phyloP scores from a whole-genome alignment of 208 protist genomes.

The Zelonia costaricensis region DNA sequence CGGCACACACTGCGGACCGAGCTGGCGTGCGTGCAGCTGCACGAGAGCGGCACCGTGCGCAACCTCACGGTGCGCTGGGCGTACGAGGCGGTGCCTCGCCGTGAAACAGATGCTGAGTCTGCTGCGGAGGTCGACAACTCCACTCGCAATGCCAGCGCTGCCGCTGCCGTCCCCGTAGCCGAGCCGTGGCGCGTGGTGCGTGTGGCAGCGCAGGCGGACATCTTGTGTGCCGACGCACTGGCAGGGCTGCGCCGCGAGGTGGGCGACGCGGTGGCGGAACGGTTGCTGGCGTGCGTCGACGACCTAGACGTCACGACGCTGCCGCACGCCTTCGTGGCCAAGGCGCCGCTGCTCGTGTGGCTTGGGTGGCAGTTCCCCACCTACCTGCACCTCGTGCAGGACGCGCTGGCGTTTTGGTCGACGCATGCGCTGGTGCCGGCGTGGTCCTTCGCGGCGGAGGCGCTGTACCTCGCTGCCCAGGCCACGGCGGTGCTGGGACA shows the following conservation, averaged over 20 bases:
- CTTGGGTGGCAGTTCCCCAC: conserved; percentile 23
- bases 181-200: neutral
- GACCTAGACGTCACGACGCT: conserved; percentile 4
- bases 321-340: conserved; percentile 11
- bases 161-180: neutral
- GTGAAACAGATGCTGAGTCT: neutral
- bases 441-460: neutral
- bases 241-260: neutral
- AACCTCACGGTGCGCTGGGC: conserved; percentile 25
- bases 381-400: conserved; percentile 8
- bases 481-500: neutral
- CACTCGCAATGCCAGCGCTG: neutral
- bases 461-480: neutral
- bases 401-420: conserved; percentile 1
- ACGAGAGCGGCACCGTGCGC: neutral
- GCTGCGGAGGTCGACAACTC: neutral
- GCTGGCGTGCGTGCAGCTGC: conserved; percentile 20
- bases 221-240: conserved; percentile 12
- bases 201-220: neutral
- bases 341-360: conserved; percentile 21
- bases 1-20: conserved; percentile 10
- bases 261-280: neutral
- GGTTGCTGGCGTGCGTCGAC: conserved; percentile 17
- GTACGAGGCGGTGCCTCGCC: too few relatives aligned
- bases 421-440: conserved; percentile 1